Percentiles rank a stretch among this genome's conserved stretches.
phyloP scores from a whole-genome alignment of 805 yeast genomes.

The Kregervanrija fluxuum region DNA sequence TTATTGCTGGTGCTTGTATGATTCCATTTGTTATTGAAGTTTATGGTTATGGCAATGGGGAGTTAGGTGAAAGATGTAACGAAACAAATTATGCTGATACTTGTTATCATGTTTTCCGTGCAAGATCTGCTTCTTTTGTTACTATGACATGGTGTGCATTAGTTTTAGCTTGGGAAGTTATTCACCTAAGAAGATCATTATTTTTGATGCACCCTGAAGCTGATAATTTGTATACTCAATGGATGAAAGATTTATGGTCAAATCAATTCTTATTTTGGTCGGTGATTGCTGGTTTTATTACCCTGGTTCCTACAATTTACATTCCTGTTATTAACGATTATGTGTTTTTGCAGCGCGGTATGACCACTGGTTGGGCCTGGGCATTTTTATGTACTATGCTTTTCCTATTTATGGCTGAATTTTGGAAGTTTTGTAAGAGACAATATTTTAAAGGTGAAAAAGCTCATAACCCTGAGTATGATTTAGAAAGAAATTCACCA shows the following conservation, averaged over 20 bases:
- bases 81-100: slow-evolving; percentile 28
- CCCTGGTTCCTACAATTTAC: slow-evolving; percentile 76
- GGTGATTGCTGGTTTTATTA: slow-evolving; percentile 56
- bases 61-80: slow-evolving; percentile 63
- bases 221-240: slow-evolving; percentile 51
- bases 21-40: slow-evolving; percentile 56
- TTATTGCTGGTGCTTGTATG: slow-evolving; percentile 68
- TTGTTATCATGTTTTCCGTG: slow-evolving; percentile 62
- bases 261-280: slow-evolving; percentile 83
- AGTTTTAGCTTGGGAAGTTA: slow-evolving; percentile 77
- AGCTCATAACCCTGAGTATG: slow-evolving; percentile 55
- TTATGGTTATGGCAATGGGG: slow-evolving; percentile 60
- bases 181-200: slow-evolving; percentile 62
- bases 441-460: slow-evolving; percentile 33
- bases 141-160: slow-evolving; percentile 85
- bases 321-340: slow-evolving; percentile 79
- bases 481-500: slow-evolving; percentile 55
- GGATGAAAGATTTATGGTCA: slow-evolving; percentile 58
- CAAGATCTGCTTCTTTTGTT: slow-evolving; percentile 72
- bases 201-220: slow-evolving; percentile 65
- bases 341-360: slow-evolving; percentile 67
- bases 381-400: slow-evolving; percentile 51
- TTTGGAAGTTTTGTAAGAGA: slow-evolving; percentile 64
- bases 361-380: slow-evolving; percentile 77
- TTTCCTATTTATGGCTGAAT: slow-evolving; percentile 56